Percentiles rank a stretch among this genome's conserved stretches.
phyloP scores from a whole-genome alignment of 164 flowering plant species.

The Tetracentron sinense region DNA sequence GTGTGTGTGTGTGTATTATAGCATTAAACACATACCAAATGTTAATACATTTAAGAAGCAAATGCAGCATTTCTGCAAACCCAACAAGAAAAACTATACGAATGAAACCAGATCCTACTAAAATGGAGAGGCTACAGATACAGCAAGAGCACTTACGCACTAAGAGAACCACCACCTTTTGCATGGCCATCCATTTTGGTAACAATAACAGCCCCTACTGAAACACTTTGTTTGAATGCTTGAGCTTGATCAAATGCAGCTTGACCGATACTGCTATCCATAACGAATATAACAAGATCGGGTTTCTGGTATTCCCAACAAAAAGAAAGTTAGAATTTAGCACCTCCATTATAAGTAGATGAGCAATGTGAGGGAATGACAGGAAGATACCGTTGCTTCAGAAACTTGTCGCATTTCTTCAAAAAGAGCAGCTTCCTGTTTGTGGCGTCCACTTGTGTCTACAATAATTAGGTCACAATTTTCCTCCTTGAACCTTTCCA shows the following conservation, averaged over 20 bases:
- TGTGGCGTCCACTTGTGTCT: slow-evolving; percentile 98
- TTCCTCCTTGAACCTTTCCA: slow-evolving; percentile 89
- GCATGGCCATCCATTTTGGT: too few relatives aligned
- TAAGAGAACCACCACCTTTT: too few relatives aligned
- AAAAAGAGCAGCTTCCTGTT: slow-evolving; percentile 94
- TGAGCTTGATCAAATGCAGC: slow-evolving; percentile 99
- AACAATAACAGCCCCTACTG: slow-evolving; percentile 12
- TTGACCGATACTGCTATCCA: slow-evolving; percentile 99
- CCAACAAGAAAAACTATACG: not conserved
- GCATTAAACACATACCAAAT: too few relatives aligned
- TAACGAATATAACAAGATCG: slow-evolving; percentile 92
- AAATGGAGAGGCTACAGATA: not conserved
- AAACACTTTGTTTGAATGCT: slow-evolving; percentile 95
- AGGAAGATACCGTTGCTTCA: slow-evolving; percentile 80
- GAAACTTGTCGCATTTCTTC: slow-evolving; percentile 99
- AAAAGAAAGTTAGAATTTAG: not conserved
- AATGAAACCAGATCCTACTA: not conserved
- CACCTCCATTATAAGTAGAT: not conserved
- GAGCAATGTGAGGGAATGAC: not conserved
- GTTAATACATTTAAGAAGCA: too few relatives aligned
- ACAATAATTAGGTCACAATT: slow-evolving; percentile 95
- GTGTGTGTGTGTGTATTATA: too few relatives aligned
- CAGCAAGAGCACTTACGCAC: too few relatives aligned
- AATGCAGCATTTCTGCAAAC: too few relatives aligned
- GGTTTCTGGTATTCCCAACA: slow-evolving; percentile 65